phyloP scores from a whole-genome alignment of 305 asterid species.

The Solanum hybrid region DNA sequence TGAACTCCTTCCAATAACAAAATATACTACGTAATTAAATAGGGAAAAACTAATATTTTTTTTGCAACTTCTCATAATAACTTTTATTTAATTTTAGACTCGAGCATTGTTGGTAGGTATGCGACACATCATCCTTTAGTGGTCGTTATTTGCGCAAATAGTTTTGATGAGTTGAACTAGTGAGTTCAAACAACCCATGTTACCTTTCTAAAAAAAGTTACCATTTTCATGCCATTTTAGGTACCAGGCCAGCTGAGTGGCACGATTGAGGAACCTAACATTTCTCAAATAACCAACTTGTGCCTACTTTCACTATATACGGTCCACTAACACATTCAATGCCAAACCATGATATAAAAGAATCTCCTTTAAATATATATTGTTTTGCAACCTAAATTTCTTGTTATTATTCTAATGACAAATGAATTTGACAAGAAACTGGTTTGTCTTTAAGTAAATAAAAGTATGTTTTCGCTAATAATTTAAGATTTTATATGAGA shows the following conservation, averaged over 20 bases:
- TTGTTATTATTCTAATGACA: not conserved
- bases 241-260: not conserved
- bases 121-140: not conserved
- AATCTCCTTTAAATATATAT: not conserved
- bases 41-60: not conserved
- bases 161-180: not conserved
- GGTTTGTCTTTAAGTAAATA: not conserved
- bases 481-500: not conserved
- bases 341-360: not conserved
- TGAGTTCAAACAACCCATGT: not conserved
- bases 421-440: not conserved
- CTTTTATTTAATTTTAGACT: not conserved
- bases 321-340: not conserved
- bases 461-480: not conserved
- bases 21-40: no score
- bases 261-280: not conserved
- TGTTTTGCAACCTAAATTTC: not conserved
- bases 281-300: not conserved
- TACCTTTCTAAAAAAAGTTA: not conserved
- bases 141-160: not conserved
- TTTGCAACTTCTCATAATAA: not conserved
- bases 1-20: not conserved
- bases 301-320: not conserved
- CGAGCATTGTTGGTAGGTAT: not conserved
- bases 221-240: not conserved